These are phyloP conservation scores for Eucalyptus caleyi DNA, from an alignment of 345 rosid genomes.

Conservation along the genomic window DNA sequence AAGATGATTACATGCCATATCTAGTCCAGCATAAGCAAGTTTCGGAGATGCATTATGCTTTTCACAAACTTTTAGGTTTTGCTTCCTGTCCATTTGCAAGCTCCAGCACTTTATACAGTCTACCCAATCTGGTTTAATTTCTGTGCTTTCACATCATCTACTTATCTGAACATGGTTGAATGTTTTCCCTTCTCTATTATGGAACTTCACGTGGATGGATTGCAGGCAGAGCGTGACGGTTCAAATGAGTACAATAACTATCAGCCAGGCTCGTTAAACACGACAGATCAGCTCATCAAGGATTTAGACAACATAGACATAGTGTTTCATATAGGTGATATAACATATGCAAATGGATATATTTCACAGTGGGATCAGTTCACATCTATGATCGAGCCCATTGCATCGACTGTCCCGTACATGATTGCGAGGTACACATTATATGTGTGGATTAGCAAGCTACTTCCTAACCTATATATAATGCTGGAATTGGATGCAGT, in stretches of 20 bases:
- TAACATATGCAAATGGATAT: constrained; percentile 64
- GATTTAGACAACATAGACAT: constrained; percentile 51
- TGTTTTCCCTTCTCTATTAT: not conserved
- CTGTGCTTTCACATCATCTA: not conserved
- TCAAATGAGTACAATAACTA: constrained; percentile 61
- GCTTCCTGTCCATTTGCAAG: not conserved
- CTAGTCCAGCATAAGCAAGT: not conserved
- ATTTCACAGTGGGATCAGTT: constrained; percentile 85
- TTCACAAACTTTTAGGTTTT: not conserved
- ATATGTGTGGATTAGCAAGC: not conserved
- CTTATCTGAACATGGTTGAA: not conserved
- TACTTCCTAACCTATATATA: not conserved
- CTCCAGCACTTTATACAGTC: not conserved
- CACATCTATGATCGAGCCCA: constrained; percentile 72
- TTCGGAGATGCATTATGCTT: not conserved
- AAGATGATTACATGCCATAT: not conserved
- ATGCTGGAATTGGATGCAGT: constrained; percentile 12
- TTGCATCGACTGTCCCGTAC: constrained; percentile 54
- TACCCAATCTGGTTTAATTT: not conserved
- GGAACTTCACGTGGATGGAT: not conserved
- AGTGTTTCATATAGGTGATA: constrained; percentile 70
- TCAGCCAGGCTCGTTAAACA: constrained; percentile 62
- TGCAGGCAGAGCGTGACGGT: constrained; percentile 68
- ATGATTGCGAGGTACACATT: constrained; percentile 52
- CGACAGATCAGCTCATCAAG: constrained; percentile 57